Conservation (phyloP, 345 rosid genomes). For the Camelina sativa region DNA sequence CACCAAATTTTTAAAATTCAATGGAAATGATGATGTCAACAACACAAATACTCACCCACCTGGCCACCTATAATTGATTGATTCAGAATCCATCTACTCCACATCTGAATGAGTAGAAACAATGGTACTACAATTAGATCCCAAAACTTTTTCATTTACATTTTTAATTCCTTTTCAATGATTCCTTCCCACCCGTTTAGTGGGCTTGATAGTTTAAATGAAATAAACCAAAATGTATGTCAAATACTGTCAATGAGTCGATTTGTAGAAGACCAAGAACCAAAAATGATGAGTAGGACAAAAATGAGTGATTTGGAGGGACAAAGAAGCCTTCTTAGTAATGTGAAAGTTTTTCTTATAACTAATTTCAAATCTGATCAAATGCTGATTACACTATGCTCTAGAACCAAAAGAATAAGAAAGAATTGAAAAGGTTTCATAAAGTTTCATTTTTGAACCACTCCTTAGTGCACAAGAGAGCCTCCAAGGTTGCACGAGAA, state of each 20-base stretch:
- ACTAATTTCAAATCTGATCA: not conserved
- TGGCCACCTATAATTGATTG: not conserved
- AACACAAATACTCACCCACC: slow-evolving; percentile 14
- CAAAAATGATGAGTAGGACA: not conserved
- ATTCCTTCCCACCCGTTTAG: not conserved
- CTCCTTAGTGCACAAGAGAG: slow-evolving; percentile 77
- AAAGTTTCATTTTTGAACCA: slow-evolving; percentile 47
- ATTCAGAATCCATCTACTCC: not conserved
- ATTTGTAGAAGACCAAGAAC: not conserved
- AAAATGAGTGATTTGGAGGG: not conserved
- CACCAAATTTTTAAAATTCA: not conserved
- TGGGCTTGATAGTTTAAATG: no score
- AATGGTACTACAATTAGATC: not conserved
- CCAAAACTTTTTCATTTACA: not conserved
- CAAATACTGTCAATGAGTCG: slow-evolving; percentile 1
- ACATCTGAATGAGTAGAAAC: not conserved
- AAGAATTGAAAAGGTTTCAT: slow-evolving; percentile 4
- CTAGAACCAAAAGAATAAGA: not conserved
- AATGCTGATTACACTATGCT: slow-evolving; percentile 1
- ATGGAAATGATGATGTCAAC: slow-evolving; percentile 6
- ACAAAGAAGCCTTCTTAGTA: slow-evolving; percentile 3
- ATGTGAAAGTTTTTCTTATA: not conserved
- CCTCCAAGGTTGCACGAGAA: slow-evolving; percentile 71
- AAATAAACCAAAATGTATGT: not conserved
- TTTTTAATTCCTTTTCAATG: not conserved